phyloP scores from a whole-genome alignment of 177 flowering plant genomes.

The Vitis hybrid region DNA sequence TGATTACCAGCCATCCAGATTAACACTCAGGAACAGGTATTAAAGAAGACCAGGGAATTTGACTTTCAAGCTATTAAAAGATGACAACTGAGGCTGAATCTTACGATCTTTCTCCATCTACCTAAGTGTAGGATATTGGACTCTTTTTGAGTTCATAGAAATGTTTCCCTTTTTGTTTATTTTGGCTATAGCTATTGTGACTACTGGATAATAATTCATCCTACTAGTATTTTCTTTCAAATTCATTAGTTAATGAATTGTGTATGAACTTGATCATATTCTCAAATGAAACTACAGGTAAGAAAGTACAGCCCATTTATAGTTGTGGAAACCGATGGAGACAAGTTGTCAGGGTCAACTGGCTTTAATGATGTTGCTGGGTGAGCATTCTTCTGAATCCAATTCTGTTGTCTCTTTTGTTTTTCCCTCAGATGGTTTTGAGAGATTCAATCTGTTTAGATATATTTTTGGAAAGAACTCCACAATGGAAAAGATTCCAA shows the following conservation, averaged over 20 bases:
- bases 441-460: constrained; percentile 30
- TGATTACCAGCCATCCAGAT: no score
- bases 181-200: neutral
- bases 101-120: no score
- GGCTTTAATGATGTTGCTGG: constrained; percentile 91
- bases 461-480: constrained; percentile 95
- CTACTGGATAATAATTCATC: neutral
- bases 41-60: no score
- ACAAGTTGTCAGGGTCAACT: constrained; percentile 73
- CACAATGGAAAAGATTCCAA: constrained; percentile 65
- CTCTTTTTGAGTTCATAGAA: no score
- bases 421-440: neutral
- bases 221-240: no score
- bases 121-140: no score
- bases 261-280: neutral
- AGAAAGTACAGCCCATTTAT: constrained; percentile 72
- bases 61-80: no score
- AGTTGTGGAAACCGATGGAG: constrained; percentile 78
- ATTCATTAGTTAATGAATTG: neutral
- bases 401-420: neutral
- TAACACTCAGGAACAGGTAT: no score
- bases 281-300: constrained; percentile 50
- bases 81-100: no score
- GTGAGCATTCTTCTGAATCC: constrained; percentile 34
- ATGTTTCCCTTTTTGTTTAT: neutral